Percentiles rank a stretch among this genome's conserved stretches.
phyloP scores from a whole-genome alignment of 176 grass and related monocot genomes.

The Musa beccarii region DNA sequence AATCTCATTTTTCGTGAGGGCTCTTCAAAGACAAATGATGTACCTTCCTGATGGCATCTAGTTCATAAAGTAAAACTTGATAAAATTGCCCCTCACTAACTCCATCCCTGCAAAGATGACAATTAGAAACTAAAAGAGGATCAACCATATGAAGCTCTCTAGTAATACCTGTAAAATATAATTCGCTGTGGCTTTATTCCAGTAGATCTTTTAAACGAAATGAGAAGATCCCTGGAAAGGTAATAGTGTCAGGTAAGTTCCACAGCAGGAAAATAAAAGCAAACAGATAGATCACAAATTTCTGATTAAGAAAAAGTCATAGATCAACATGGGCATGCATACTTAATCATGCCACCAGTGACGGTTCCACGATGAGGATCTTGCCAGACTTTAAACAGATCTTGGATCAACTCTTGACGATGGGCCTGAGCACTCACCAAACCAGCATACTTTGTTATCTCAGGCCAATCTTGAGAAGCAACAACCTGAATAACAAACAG shows the following conservation, averaged over 20 bases:
- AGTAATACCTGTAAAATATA: conserved; percentile 29
- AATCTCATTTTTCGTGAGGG: neutral
- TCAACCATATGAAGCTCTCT: neutral
- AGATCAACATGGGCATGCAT: neutral
- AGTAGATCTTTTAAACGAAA: conserved; percentile 28
- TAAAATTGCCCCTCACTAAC: conserved; percentile 72
- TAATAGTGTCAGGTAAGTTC: neutral
- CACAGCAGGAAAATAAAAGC: neutral
- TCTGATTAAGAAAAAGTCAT: neutral
- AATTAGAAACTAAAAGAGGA: neutral
- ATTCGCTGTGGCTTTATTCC: conserved; percentile 31
- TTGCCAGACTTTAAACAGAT: conserved; percentile 28
- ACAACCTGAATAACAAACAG: conserved; percentile 39
- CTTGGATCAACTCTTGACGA: conserved; percentile 46
- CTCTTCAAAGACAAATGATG: neutral
- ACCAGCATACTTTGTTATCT: conserved; percentile 57
- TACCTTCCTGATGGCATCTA: conserved; percentile 56
- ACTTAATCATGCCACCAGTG: conserved; percentile 27
- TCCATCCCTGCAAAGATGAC: conserved; percentile 41
- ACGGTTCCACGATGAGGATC: conserved; percentile 11
- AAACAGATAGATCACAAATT: neutral
- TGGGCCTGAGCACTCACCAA: conserved; percentile 31
- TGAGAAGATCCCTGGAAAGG: conserved; percentile 43
- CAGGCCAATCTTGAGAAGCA: conserved; percentile 70
- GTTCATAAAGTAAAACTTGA: conserved; percentile 50